Evolutionary conservation across 352 stramenopile genomes (phyloP).

Genomic region (Thalassiosira mediterranea): DNA sequence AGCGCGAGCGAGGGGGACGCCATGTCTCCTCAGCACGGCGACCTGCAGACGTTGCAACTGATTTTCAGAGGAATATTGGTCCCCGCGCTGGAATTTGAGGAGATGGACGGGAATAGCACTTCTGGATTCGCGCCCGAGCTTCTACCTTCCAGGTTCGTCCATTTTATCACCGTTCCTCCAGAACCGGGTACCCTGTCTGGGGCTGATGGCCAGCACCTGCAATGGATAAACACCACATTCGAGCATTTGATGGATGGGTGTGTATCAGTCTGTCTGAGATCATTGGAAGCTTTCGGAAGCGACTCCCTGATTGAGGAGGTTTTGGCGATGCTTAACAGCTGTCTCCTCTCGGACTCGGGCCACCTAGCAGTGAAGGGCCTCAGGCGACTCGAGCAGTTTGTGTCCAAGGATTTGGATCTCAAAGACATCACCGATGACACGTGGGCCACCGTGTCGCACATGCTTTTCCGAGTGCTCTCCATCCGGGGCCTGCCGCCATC

Average conservation of each 20-base stretch:
- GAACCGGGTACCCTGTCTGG: slow-evolving; percentile 10
- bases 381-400: slow-evolving; percentile 71
- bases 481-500: slow-evolving; percentile 63
- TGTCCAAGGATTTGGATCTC: slow-evolving; percentile 70
- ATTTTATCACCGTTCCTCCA: slow-evolving; percentile 64
- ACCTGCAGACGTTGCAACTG: slow-evolving; percentile 76
- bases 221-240: slow-evolving; percentile 82
- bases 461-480: slow-evolving; percentile 73
- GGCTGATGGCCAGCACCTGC: slow-evolving; percentile 24
- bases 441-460: slow-evolving; percentile 81
- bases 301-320: slow-evolving; percentile 78
- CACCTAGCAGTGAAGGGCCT: slow-evolving; percentile 72
- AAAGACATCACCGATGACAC: slow-evolving; percentile 70
- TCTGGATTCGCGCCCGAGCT: slow-evolving; percentile 47
- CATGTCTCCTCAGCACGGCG: slow-evolving; percentile 43
- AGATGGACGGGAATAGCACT: slow-evolving; percentile 62
- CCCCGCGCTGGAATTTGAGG: slow-evolving; percentile 76
- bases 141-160: slow-evolving; percentile 77
- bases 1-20: slow-evolving; percentile 26
- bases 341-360: slow-evolving; percentile 79
- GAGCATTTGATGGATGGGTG: slow-evolving; percentile 80
- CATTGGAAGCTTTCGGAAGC: slow-evolving; percentile 66
- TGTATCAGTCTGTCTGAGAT: slow-evolving; percentile 69
- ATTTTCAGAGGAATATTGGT: slow-evolving; percentile 79
- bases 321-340: slow-evolving; percentile 82